Evolutionary conservation across 2,329 filamentous ascomycete species (phyloP).

Genomic region (Dactylellina sp.): DNA sequence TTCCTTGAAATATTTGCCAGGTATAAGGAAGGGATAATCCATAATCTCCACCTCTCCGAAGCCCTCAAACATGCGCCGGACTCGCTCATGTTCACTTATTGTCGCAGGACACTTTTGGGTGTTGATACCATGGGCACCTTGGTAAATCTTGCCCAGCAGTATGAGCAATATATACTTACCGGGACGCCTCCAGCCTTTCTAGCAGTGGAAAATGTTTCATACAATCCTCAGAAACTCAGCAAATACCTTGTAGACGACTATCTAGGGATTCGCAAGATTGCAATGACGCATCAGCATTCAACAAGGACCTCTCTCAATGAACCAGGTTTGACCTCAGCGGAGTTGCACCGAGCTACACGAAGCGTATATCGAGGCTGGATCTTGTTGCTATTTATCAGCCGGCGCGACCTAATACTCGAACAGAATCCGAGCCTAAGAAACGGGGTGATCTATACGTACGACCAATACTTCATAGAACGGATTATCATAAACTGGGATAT

Average conservation of each 20-base stretch:
- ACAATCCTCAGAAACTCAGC: conserved; percentile 12
- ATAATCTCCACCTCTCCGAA: conserved; percentile 34
- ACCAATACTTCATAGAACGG: conserved; percentile 16
- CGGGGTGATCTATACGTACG: neutral
- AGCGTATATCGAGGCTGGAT: conserved; percentile 43
- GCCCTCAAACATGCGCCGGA: conserved; percentile 33
- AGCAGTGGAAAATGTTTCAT: neutral
- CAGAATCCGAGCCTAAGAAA: neutral
- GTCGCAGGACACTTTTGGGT: conserved; percentile 5
- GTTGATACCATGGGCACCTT: conserved; percentile 5
- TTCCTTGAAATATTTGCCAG: conserved; percentile 32
- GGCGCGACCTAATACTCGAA: neutral
- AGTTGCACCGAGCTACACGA: conserved; percentile 22
- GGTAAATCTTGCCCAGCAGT: neutral
- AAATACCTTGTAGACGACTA: conserved; percentile 35
- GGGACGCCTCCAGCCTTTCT: conserved; percentile 14
- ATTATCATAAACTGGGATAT: conserved; percentile 37
- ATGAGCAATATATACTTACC: conserved; percentile 6
- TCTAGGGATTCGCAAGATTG: conserved; percentile 41
- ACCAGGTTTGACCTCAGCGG: conserved; percentile 5
- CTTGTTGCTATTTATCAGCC: conserved; percentile 29
- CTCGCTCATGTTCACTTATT: conserved; percentile 35
- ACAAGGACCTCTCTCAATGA: conserved; percentile 12
- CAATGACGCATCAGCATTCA: conserved; percentile 27
- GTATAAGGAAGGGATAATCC: conserved; percentile 25